phyloP scores from a whole-genome alignment of 2,329 filamentous ascomycete species.

The Botrytis medusae region DNA sequence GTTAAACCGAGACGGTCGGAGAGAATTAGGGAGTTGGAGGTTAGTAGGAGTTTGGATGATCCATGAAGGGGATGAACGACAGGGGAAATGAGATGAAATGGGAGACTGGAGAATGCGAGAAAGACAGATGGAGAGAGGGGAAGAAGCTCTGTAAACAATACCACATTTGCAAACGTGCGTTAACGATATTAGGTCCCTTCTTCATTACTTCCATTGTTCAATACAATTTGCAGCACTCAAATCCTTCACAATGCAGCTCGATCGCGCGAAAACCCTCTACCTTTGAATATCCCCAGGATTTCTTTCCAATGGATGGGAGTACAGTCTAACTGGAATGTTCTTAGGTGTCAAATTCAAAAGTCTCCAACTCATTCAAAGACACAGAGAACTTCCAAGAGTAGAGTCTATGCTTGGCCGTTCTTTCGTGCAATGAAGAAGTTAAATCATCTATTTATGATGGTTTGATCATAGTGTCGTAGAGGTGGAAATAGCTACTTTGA shows the following conservation, averaged over 20 bases:
- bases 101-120: not conserved
- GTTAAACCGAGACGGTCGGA: not conserved
- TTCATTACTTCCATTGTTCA: not conserved
- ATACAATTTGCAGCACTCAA: not conserved
- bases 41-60: not conserved
- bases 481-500: too few species aligned
- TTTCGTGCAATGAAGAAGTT: too few species aligned
- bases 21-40: not conserved
- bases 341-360: not conserved
- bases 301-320: not conserved
- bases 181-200: not conserved
- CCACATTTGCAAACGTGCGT: not conserved
- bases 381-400: too few species aligned
- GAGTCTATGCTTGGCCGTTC: too few species aligned
- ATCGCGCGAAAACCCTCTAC: not conserved
- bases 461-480: too few species aligned
- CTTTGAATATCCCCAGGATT: not conserved
- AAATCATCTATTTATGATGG: too few species aligned
- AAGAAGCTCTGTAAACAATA: not conserved
- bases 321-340: not conserved
- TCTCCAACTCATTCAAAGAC: too few species aligned
- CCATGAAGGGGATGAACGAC: not conserved
- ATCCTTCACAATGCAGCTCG: not conserved
- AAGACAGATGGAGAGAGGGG: not conserved
- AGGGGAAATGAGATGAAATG: not conserved